phyloP scores from a whole-genome alignment of 139 green algal species.

The Ettlia oleoabundans region DNA sequence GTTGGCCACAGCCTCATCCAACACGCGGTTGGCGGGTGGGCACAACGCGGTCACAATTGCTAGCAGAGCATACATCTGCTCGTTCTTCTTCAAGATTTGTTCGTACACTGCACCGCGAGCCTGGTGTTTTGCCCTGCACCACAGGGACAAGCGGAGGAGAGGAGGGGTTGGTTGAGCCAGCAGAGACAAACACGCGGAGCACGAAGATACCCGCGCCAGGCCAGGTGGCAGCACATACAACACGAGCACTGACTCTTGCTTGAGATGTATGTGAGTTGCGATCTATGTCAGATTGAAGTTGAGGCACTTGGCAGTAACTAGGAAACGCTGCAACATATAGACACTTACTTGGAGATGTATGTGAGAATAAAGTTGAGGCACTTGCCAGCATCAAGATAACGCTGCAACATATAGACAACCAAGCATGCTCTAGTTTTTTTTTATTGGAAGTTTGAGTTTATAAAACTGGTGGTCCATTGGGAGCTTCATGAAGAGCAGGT shows the following conservation, averaged over 20 bases:
- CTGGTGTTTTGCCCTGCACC: constrained; percentile 77
- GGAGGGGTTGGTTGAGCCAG: background rate
- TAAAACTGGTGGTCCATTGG: no score
- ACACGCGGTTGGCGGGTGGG: constrained; percentile 58
- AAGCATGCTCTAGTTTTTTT: no score
- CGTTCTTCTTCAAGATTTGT: constrained; percentile 97
- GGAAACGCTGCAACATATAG: constrained; percentile 73
- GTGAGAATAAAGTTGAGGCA: constrained; percentile 89
- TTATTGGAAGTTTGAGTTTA: no score
- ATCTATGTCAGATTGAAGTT: constrained; percentile 92
- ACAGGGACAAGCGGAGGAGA: background rate
- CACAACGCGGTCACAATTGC: constrained; percentile 85
- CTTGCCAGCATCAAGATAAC: constrained; percentile 86
- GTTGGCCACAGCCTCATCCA: constrained; percentile 83
- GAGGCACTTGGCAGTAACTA: constrained; percentile 86
- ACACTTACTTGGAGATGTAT: constrained; percentile 76
- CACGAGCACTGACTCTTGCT: no score
- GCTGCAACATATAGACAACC: constrained; percentile 48
- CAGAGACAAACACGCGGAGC: background rate
- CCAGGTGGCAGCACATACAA: background rate
- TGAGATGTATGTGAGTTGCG: no score
- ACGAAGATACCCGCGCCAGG: no score
- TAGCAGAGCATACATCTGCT: constrained; percentile 96
- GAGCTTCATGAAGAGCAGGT: no score
- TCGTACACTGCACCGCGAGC: constrained; percentile 69